Evolutionary conservation across 2,329 filamentous ascomycete species (phyloP).

Genomic region (Colletotrichum tanaceti): DNA sequence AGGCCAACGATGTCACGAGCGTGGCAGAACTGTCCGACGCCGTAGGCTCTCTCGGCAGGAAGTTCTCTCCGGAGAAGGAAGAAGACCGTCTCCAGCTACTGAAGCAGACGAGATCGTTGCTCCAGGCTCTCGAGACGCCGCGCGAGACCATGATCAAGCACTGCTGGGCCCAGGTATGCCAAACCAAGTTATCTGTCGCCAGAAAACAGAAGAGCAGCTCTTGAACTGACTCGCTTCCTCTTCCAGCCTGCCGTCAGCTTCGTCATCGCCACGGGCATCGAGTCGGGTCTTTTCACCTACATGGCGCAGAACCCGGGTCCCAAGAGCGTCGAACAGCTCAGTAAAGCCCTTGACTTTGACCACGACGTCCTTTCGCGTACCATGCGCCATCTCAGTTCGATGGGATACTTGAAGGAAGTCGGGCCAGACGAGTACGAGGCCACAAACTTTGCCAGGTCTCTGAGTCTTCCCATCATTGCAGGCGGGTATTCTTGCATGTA

Average conservation of each 20-base stretch:
- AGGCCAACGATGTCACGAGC: no score
- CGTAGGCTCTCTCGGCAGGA: no score
- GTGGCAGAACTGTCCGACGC: no score
- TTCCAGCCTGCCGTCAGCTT: neutral
- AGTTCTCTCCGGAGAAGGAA: no score
- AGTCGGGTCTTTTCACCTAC: conserved; percentile 17
- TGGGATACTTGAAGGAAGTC: conserved; percentile 50
- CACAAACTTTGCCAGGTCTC: conserved; percentile 48
- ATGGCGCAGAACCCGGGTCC: conserved; percentile 12
- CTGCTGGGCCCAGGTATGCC: conserved; percentile 47
- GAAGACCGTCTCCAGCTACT: no score
- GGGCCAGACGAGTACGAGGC: conserved; percentile 48
- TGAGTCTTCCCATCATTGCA: conserved; percentile 43
- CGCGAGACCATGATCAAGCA: conserved; percentile 48
- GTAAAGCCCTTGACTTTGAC: conserved; percentile 16
- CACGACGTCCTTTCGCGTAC: conserved; percentile 45
- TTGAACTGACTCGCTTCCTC: neutral
- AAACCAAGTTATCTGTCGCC: neutral
- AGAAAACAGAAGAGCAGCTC: neutral
- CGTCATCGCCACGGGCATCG: conserved; percentile 13
- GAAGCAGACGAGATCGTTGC: conserved; percentile 13
- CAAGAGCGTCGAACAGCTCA: conserved; percentile 6
- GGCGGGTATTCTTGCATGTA: conserved; percentile 47
- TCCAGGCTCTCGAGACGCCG: conserved; percentile 45
- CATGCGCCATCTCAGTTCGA: conserved; percentile 50